These are phyloP conservation scores for Podaxis sp. DNA, from an alignment of 768 basidiomycete genomes.

Conservation along the genomic window DNA sequence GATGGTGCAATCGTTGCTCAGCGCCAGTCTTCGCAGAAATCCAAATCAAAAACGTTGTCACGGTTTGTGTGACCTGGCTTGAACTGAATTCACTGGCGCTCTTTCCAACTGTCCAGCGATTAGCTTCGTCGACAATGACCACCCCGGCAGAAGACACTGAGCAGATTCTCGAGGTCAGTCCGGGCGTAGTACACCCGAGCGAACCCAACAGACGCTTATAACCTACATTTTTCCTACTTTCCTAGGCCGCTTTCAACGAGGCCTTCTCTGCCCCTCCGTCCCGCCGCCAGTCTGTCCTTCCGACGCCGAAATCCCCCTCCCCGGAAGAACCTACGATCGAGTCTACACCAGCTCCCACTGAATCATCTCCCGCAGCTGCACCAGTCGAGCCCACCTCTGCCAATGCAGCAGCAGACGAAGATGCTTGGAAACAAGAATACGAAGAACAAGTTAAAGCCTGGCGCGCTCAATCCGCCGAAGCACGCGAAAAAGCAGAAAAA, in stretches of 20 bases:
- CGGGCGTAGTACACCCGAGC: background rate
- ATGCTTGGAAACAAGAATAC: conserved; percentile 66
- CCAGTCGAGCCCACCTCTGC: conserved; percentile 17
- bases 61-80: conserved; percentile 4
- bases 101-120: background rate
- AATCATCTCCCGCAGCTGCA: conserved; percentile 1
- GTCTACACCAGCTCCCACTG: background rate
- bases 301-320: conserved; percentile 11
- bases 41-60: conserved; percentile 3
- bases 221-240: background rate
- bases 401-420: conserved; percentile 28
- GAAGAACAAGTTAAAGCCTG: conserved; percentile 66
- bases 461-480: conserved; percentile 70
- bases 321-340: conserved; percentile 1
- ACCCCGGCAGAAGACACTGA: conserved; percentile 4
- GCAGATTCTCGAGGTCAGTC: conserved; percentile 9
- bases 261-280: conserved; percentile 32
- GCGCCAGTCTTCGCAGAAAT: background rate
- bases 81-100: background rate
- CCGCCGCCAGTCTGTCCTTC: conserved; percentile 22
- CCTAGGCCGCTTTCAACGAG: conserved; percentile 26
- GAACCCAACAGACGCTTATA: background rate
- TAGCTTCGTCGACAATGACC: background rate
- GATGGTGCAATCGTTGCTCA: background rate
- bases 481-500: conserved; percentile 72